A percentile compares a stretch with the other conserved stretches of the same genome.
These are phyloP conservation scores for Gamarada debralockiae DNA, from an alignment of 495 filamentous ascomycete species.

Conservation along the genomic window DNA sequence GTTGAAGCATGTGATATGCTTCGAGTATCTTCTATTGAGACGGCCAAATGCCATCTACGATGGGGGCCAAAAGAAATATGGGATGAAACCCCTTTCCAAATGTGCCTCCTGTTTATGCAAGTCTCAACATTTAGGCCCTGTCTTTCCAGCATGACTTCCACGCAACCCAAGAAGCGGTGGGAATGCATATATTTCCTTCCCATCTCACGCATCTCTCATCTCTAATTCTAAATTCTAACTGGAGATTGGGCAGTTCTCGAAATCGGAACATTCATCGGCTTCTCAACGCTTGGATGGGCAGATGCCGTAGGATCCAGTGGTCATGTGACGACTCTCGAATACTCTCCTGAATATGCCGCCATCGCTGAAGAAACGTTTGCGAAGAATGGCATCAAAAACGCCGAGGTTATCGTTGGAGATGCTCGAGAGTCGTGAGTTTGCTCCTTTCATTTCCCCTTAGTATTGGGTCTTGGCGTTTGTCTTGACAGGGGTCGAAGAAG, in stretches of 20 bases:
- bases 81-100: no score
- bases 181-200: no score
- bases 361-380: conserved; percentile 23
- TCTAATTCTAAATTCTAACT: neutral
- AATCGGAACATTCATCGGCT: conserved; percentile 34
- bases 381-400: conserved; percentile 28
- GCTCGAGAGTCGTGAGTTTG: conserved; percentile 31
- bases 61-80: no score
- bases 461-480: no score
- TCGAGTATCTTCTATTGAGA: neutral
- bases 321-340: conserved; percentile 35
- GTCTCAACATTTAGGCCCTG: no score
- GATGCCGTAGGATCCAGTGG: conserved; percentile 31
- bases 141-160: no score
- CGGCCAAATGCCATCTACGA: neutral
- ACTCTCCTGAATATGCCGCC: conserved; percentile 26
- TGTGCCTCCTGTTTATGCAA: no score
- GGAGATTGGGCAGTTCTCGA: conserved; percentile 29
- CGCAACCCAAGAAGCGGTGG: neutral
- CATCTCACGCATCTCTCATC: neutral
- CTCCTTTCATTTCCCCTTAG: neutral
- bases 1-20: no score
- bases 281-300: conserved; percentile 31
- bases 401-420: conserved; percentile 31
- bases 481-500: no score